Base-by-base conservation (phyloP, 1,284 basidiomycete genomes). In the Singerocomus inundabilis region DNA sequence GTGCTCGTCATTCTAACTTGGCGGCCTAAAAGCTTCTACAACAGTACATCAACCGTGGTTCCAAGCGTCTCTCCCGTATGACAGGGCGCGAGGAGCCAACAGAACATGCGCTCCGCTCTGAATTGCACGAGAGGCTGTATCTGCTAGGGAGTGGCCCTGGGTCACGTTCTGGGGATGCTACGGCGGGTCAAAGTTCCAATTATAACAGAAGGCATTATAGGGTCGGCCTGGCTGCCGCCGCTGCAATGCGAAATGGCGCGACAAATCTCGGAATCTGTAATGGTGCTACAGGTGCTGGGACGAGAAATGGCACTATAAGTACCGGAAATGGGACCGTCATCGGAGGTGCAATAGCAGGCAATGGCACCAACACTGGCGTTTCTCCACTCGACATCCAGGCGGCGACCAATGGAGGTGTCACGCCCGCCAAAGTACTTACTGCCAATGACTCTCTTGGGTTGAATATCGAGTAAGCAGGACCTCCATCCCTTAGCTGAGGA, bases 11-110 rank as follows among this genome's bases (percentile, higher is more conserved):
- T 21, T 30, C 21, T 15, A 7, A 24, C 24, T 43, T 36, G 16
- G 37, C 47, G 41, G 4, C 21, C 15, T 32, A 16, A 30, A 49
- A 90, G 88, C 67, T 78, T 48, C 68, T 84, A 39, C 87, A 89
- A 66, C 88, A 85, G 68, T 76, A 85, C 59, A 78, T 86, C 54
- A 90, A 89, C 69, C 80, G 80, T 45, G 75, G 78, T 48, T 71
- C 79, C 51, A 78, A 75, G 51, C 85, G 88, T 49, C 73, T 82
- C 49, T 85, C 87, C 5, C 82, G 76, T 48, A 86, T 91, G 81
- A 80, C 78, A 8, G 81, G 84, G 16, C 78, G 77, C 38, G 69
- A 70, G 13, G 72, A 64, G 9, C 84, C 82, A 3, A 71, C 77
- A 25, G 70, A 72, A 33, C 68, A 73, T 28, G 72, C 77, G 21